These are phyloP conservation scores for Hygrophorus pudorinus DNA, from an alignment of 768 basidiomycete species.

Conservation along the genomic window DNA sequence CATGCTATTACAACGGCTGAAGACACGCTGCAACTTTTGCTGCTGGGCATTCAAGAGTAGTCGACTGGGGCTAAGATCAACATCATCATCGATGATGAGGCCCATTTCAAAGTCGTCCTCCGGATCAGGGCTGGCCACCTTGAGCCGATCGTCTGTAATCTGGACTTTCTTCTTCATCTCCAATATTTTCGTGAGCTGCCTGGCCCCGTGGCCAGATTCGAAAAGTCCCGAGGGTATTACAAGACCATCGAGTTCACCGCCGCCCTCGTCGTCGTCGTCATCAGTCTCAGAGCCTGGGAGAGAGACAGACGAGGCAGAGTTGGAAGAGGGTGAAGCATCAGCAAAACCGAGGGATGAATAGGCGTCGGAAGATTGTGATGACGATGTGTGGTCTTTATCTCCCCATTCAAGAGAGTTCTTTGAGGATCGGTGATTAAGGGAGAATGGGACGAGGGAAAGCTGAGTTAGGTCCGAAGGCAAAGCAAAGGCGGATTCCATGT, in stretches of 20 bases:
- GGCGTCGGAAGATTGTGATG: slow-evolving; percentile 81
- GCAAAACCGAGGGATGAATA: slow-evolving; percentile 74
- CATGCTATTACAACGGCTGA: slow-evolving; percentile 49
- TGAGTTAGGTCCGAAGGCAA: slow-evolving; percentile 73
- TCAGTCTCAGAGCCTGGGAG: slow-evolving; percentile 68
- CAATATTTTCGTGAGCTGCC: slow-evolving; percentile 39
- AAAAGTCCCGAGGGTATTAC: slow-evolving; percentile 71
- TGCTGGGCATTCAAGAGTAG: slow-evolving; percentile 42
- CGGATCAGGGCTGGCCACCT: slow-evolving; percentile 47
- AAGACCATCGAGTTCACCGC: slow-evolving; percentile 72
- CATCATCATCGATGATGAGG: slow-evolving; percentile 74
- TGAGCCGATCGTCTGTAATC: slow-evolving; percentile 27
- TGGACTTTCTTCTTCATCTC: slow-evolving; percentile 48
- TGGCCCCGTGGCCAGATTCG: slow-evolving; percentile 54
- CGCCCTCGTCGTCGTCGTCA: slow-evolving; percentile 51
- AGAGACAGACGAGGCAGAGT: slow-evolving; percentile 55
- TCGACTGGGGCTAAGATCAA: slow-evolving; percentile 72
- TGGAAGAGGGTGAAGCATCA: slow-evolving; percentile 61
- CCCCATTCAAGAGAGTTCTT: slow-evolving; percentile 82
- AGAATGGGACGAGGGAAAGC: slow-evolving; percentile 71
- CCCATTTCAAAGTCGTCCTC: slow-evolving; percentile 86
- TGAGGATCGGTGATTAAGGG: slow-evolving; percentile 67
- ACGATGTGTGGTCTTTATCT: slow-evolving; percentile 73
- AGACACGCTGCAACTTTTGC: slow-evolving; percentile 31
- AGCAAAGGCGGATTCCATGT: slow-evolving; percentile 77